These are phyloP conservation scores for Phytophthora podocarpi DNA, from an alignment of 352 stramenopile species.

Conservation along the genomic window DNA sequence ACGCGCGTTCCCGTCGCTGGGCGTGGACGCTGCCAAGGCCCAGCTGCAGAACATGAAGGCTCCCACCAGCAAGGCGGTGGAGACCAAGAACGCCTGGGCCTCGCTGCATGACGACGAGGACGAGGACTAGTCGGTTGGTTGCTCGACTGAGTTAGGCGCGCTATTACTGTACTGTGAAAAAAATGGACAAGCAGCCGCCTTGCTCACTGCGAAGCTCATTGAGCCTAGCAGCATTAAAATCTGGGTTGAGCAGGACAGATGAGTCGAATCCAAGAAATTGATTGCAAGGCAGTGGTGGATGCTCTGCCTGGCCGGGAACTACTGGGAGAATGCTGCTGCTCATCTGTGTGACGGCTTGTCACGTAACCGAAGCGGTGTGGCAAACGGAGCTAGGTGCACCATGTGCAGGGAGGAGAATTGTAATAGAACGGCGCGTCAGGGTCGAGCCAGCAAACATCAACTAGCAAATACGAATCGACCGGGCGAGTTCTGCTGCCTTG, in stretches of 20 bases:
- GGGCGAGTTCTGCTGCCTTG: slow-evolving; percentile 12
- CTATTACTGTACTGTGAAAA: neutral
- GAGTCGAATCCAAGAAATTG: too few species aligned
- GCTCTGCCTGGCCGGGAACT: too few species aligned
- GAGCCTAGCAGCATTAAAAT: neutral
- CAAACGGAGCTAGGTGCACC: too few species aligned
- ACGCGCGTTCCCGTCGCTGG: slow-evolving; percentile 78
- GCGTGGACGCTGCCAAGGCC: slow-evolving; percentile 48
- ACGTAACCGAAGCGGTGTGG: slow-evolving; percentile 6
- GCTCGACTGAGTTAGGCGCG: neutral
- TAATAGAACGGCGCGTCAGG: slow-evolving; percentile 22
- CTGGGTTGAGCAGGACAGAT: neutral
- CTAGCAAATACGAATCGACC: slow-evolving; percentile 20
- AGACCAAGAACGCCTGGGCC: slow-evolving; percentile 77
- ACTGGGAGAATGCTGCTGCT: slow-evolving; percentile 16
- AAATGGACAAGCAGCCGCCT: neutral
- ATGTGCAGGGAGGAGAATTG: slow-evolving; percentile 11
- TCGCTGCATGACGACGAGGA: slow-evolving; percentile 73
- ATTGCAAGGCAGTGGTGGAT: neutral
- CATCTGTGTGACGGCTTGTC: slow-evolving; percentile 4
- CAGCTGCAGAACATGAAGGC: slow-evolving; percentile 76
- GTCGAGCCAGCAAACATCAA: slow-evolving; percentile 15
- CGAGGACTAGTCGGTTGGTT: slow-evolving; percentile 40
- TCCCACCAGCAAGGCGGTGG: slow-evolving; percentile 56
- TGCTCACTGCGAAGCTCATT: neutral